Base-by-base conservation (phyloP, 2,329 filamentous ascomycete genomes). In the Cladosporium oxysporum region DNA sequence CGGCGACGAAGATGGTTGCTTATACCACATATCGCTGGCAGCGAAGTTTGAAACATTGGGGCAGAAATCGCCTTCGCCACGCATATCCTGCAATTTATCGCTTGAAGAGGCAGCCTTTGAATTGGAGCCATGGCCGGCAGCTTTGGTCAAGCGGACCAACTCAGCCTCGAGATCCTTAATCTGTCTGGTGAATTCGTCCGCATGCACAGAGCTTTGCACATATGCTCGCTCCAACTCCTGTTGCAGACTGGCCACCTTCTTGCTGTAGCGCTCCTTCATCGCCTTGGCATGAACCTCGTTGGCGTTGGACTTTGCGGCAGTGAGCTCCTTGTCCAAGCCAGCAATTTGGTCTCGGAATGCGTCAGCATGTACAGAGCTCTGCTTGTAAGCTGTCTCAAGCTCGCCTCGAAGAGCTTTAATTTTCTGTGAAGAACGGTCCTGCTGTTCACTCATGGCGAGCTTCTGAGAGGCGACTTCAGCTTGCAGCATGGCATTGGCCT, bases 41-140 rank as follows among this genome's bases (percentile, higher is more conserved):
- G 73, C 74, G 64, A 75, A 80, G 37, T 76, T 75, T 59, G 73
- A 69, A 14, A 79, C 74, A 52, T 77, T 76, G 33, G 71, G 68
- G 59, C 72, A 71, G 67, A 79, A 74, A 67, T 79, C 78, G 14
- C 77, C 78, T 70, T 80, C 78, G 8, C 75, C 77, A 50, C 74
- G 75, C 33, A 67, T 67, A 26, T 59, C 58, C 62, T 72, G 58
- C n/a, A 21, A 37, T 11, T 23, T 47, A 26, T 35, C 49, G n/a
- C 28, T 29, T 4, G 35, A n/a, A 8, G 59, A 16, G 21, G 47
- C 11, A 37, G 29, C 21, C 21, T 62, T 26, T 12, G 47, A 0
- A 11, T n/a, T 18, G 6, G 29, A 5, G 16, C 29, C 14, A 31
- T 29, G n/a, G 26, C 16, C 55, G 29, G 41, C 28, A 11, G 50